Base-by-base conservation (phyloP, 495 filamentous ascomycete species). In the Hyaloscypha finlandica region DNA sequence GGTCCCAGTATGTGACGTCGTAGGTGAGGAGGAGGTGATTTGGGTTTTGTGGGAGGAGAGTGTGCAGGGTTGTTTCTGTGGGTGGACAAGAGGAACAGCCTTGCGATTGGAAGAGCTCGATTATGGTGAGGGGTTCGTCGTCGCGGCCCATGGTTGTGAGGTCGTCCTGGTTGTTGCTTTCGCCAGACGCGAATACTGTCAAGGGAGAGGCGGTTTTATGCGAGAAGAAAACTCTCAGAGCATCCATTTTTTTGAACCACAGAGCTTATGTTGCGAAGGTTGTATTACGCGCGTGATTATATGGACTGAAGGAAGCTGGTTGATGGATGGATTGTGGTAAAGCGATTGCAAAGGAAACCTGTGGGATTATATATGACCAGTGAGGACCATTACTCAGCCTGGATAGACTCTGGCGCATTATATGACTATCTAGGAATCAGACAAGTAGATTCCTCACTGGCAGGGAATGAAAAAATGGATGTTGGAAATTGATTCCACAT, bases 81-180 rank as follows among this genome's bases (percentile, higher is more conserved):
- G 70, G 70, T 29, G 70, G 70, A 39, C 70, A 71, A 19, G 70
- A 69, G 51, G 45, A 20, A 52, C 70, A 71, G 8, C 66, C 67
- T 65, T 71, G 70, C 25, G 70, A 71, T 31, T 69, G 66, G 63
- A 71, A 71, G 45, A 71, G 59, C 61, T 63, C 61, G 61, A 63
- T 54, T 31, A 54, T 22, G 33, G 61, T 63, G 14, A 55, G 61
- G 53, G 53, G 53, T 56, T 56, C 53, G 53, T 29, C 29, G 53
- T 56, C 53, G 53, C 22, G 53, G 53, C 29, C 53, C 53, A 56
- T 56, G 53, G 9, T 12, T 56, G 53, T 56, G 22, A 56, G 53
- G 53, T 4, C 22, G 53, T 56, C 19, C 53, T 29, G 53, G 53
- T 56, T 55, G 53, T 55, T 56, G 53, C 53, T 56, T 56, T 56